These are phyloP conservation scores for Aspergillus sp. DNA, from an alignment of 2,329 filamentous ascomycete species.

Conservation along the genomic window DNA sequence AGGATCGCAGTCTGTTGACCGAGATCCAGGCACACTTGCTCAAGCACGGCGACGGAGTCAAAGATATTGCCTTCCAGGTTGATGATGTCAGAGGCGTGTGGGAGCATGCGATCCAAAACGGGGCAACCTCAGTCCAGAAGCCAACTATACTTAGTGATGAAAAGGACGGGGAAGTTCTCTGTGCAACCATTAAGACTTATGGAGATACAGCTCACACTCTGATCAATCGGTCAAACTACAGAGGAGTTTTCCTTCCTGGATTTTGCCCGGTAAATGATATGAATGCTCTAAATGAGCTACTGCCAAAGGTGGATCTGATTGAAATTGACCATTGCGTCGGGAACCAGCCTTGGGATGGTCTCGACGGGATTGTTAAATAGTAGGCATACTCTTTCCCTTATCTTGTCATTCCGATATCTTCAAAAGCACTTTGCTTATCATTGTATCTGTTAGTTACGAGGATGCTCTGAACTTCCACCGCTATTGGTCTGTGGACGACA, in stretches of 20 bases:
- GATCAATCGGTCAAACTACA: constrained; percentile 68
- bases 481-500: constrained; percentile 93
- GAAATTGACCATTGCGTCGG: constrained; percentile 93
- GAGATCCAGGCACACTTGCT: constrained; percentile 80
- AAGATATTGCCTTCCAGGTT: constrained; percentile 88
- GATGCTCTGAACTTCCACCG: constrained; percentile 83
- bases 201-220: constrained; percentile 89
- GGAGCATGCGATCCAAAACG: constrained; percentile 65
- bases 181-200: constrained; percentile 78
- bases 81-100: constrained; percentile 78
- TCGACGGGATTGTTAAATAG: constrained; percentile 62
- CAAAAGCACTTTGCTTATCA: constrained; percentile 17
- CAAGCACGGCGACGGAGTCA: constrained; percentile 84
- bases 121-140: constrained; percentile 64
- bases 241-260: constrained; percentile 74
- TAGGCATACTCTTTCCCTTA: constrained; percentile 19
- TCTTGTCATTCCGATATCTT: not conserved
- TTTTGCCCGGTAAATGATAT: constrained; percentile 57
- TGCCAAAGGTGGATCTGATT: constrained; percentile 67
- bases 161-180: constrained; percentile 57
- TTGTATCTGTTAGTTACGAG: constrained; percentile 63
- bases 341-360: constrained; percentile 88
- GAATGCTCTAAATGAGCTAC: constrained; percentile 47
- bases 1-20: constrained; percentile 59
- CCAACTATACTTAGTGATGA: constrained; percentile 60